These are phyloP conservation scores for Nakazawaea pomicola DNA, from an alignment of 805 yeast genomes.

Conservation along the genomic window DNA sequence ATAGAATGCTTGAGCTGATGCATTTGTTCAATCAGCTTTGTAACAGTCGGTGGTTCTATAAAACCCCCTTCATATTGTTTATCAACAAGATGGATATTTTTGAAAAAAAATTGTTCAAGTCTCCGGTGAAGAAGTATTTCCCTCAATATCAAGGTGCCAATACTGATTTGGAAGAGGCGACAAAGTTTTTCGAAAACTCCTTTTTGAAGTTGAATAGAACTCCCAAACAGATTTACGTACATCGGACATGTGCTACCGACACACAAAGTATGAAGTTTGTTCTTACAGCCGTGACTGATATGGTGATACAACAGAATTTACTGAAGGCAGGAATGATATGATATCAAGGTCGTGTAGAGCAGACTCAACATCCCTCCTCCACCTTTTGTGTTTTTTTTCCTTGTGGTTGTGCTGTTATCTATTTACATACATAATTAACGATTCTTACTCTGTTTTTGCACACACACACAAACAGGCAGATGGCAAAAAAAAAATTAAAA, in stretches of 20 bases:
- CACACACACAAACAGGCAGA: too few species aligned
- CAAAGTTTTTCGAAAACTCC: conserved; percentile 63
- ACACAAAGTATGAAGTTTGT: conserved; percentile 85
- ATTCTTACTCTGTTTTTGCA: too few species aligned
- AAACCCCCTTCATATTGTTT: conserved; percentile 86
- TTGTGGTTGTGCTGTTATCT: too few species aligned
- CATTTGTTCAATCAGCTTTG: conserved; percentile 77
- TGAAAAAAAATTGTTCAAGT: conserved; percentile 57
- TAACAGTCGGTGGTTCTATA: conserved; percentile 78
- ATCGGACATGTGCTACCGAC: conserved; percentile 95
- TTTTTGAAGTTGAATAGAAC: conserved; percentile 60
- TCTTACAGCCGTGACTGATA: conserved; percentile 86
- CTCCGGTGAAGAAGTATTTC: conserved; percentile 68
- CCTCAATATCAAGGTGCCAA: conserved; percentile 73
- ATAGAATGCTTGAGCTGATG: conserved; percentile 87
- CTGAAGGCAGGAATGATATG: conserved; percentile 71
- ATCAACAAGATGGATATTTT: conserved; percentile 85
- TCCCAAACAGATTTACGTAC: conserved; percentile 79
- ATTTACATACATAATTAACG: background rate
- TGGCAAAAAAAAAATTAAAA: too few species aligned
- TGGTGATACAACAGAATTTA: conserved; percentile 79
- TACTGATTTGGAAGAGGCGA: conserved; percentile 59
- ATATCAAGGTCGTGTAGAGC: background rate
- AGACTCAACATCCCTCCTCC: too few species aligned
- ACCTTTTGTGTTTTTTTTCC: too few species aligned